A percentile compares a stretch with the other conserved stretches of the same genome.
These are phyloP conservation scores for Aschersonia sp. DNA, from an alignment of 2,329 filamentous ascomycete genomes.

Conservation along the genomic window DNA sequence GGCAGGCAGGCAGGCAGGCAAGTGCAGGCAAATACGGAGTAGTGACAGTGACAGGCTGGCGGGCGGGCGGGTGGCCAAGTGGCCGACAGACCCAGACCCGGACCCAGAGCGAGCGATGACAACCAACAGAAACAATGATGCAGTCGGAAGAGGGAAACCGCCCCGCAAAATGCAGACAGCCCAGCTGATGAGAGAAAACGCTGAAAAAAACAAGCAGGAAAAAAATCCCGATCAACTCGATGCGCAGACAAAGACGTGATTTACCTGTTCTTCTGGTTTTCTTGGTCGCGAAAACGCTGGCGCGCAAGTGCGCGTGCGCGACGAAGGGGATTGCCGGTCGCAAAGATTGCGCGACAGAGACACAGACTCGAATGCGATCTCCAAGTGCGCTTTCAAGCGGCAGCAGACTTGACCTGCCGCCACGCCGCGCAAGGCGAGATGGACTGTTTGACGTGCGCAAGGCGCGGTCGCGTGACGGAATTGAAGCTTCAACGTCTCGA, in stretches of 20 bases:
- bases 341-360: conserved; percentile 4
- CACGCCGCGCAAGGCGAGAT: too few species aligned
- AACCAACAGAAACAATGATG: background rate
- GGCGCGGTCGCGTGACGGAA: background rate
- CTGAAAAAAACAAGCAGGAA: background rate
- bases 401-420: too few species aligned
- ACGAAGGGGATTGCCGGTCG: conserved; percentile 1
- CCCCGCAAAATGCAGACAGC: background rate
- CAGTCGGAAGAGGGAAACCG: background rate
- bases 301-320: conserved; percentile 7
- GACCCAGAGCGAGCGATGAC: background rate
- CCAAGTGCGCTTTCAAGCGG: too few species aligned
- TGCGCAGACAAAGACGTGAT: background rate
- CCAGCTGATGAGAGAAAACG: background rate
- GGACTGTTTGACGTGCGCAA: background rate
- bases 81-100: too few species aligned
- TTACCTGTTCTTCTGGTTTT: conserved; percentile 2
- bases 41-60: background rate
- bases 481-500: background rate
- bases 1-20: conserved; percentile 1
- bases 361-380: too few species aligned
- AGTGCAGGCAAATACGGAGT: background rate
- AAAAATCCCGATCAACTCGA: background rate
- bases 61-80: too few species aligned
- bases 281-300: conserved; percentile 1